These are phyloP conservation scores for Clonostachys rhizophaga DNA, from an alignment of 2,329 filamentous ascomycete genomes.

Conservation along the genomic window DNA sequence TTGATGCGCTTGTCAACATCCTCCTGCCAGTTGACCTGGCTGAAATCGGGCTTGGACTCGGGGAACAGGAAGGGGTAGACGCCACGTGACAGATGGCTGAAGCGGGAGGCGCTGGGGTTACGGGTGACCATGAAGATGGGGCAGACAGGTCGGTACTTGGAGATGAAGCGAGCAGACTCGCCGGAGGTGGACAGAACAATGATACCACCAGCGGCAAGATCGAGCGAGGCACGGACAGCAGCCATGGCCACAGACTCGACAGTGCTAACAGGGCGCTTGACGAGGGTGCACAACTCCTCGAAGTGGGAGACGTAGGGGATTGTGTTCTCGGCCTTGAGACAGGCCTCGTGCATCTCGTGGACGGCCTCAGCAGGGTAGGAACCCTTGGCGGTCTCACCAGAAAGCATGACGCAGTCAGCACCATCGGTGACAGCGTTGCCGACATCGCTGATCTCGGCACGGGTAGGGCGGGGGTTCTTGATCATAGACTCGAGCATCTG, in stretches of 20 bases:
- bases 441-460: constrained; percentile 97
- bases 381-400: constrained; percentile 98
- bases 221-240: constrained; percentile 89
- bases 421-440: constrained; percentile 97
- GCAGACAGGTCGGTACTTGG: constrained; percentile 98
- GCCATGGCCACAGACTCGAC: constrained; percentile 96
- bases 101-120: constrained; percentile 77
- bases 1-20: constrained; percentile 96
- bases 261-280: constrained; percentile 78
- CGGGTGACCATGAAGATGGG: constrained; percentile 99
- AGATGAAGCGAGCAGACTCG: constrained; percentile 88
- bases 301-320: constrained; percentile 97
- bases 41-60: constrained; percentile 92
- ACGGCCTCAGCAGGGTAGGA: constrained; percentile 90
- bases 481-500: constrained; percentile 99
- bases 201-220: constrained; percentile 94
- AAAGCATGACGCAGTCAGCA: constrained; percentile 99
- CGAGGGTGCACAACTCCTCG: constrained; percentile 85
- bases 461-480: constrained; percentile 97
- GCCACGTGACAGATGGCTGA: constrained; percentile 92
- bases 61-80: constrained; percentile 97
- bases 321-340: constrained; percentile 92
- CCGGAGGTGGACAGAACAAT: constrained; percentile 95
- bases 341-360: constrained; percentile 97
- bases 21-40: constrained; percentile 92